These are phyloP conservation scores for Tripidium arundinaceum DNA, from an alignment of 202 grass and related monocot species.

Conservation along the genomic window DNA sequence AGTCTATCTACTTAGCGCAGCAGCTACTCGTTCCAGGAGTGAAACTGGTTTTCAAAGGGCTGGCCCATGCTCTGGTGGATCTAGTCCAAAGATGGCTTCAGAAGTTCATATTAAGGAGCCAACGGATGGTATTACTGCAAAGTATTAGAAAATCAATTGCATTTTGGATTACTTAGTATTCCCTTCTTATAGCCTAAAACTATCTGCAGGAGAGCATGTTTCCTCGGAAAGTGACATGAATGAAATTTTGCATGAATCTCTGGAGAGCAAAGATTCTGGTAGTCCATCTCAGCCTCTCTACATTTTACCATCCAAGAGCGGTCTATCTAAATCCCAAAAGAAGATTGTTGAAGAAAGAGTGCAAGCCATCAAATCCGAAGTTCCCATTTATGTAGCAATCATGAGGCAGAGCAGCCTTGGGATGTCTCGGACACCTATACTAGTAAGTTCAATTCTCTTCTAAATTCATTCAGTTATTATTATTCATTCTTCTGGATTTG, in stretches of 20 bases:
- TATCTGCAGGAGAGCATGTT: conserved; percentile 12
- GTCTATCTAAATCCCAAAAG: conserved; percentile 20
- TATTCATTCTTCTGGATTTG: neutral
- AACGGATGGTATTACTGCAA: neutral
- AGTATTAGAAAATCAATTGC: neutral
- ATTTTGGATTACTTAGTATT: neutral
- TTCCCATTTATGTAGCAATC: conserved; percentile 30
- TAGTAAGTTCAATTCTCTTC: conserved; percentile 13
- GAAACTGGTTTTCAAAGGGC: neutral
- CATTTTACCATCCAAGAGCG: neutral
- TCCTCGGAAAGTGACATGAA: neutral
- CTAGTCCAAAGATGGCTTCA: neutral
- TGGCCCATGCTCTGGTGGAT: neutral
- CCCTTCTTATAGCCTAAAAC: conserved; percentile 4
- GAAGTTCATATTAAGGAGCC: neutral
- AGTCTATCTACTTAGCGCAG: conserved; percentile 24
- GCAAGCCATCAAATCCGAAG: conserved; percentile 14
- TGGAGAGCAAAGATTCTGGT: neutral
- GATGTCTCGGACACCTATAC: neutral
- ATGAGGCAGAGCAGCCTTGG: conserved; percentile 24
- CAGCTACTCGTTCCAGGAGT: neutral
- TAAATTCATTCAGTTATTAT: neutral
- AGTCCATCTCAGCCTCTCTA: neutral
- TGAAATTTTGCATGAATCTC: neutral
- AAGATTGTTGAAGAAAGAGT: conserved; percentile 20